These are phyloP conservation scores for Dichomitus squalens DNA, from an alignment of 1,284 basidiomycete genomes.

Conservation along the genomic window DNA sequence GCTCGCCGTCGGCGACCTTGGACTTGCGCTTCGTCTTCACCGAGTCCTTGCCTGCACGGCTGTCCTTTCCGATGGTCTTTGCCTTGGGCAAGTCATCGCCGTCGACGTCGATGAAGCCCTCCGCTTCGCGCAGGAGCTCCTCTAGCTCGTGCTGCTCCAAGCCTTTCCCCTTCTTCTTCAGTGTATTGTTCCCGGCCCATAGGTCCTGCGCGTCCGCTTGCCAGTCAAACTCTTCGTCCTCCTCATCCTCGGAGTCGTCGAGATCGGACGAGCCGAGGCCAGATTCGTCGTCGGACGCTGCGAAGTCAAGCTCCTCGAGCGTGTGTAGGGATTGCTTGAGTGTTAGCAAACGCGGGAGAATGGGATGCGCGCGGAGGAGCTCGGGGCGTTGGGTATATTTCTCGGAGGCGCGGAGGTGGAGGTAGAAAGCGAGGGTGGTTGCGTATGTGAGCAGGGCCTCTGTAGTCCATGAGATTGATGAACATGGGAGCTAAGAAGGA, in stretches of 20 bases:
- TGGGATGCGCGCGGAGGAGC: constrained; percentile 72
- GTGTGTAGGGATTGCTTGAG: constrained; percentile 85
- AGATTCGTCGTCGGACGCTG: constrained; percentile 51
- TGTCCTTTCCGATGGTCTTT: neutral
- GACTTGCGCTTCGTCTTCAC: constrained; percentile 29
- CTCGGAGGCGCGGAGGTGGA: constrained; percentile 78
- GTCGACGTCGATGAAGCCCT: constrained; percentile 28
- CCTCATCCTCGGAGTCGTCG: constrained; percentile 37
- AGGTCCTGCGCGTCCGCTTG: constrained; percentile 24
- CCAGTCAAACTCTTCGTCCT: constrained; percentile 16
- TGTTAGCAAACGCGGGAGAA: constrained; percentile 80
- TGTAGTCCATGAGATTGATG: constrained; percentile 33
- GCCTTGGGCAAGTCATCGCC: constrained; percentile 15
- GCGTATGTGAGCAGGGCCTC: constrained; percentile 91
- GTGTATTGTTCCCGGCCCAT: constrained; percentile 26
- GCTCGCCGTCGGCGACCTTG: constrained; percentile 25
- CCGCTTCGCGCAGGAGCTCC: constrained; percentile 56
- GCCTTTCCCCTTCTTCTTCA: constrained; percentile 18
- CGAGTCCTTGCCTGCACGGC: constrained; percentile 18
- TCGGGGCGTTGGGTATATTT: constrained; percentile 67
- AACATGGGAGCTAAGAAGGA: too few species aligned
- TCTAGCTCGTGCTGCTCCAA: constrained; percentile 58
- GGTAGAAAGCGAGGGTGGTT: constrained; percentile 90
- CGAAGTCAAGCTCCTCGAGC: constrained; percentile 83
- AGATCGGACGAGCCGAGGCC: constrained; percentile 32